Evolutionary conservation across 305 asterid species (phyloP).

Genomic region (Fraxinus xanthoxyloides): DNA sequence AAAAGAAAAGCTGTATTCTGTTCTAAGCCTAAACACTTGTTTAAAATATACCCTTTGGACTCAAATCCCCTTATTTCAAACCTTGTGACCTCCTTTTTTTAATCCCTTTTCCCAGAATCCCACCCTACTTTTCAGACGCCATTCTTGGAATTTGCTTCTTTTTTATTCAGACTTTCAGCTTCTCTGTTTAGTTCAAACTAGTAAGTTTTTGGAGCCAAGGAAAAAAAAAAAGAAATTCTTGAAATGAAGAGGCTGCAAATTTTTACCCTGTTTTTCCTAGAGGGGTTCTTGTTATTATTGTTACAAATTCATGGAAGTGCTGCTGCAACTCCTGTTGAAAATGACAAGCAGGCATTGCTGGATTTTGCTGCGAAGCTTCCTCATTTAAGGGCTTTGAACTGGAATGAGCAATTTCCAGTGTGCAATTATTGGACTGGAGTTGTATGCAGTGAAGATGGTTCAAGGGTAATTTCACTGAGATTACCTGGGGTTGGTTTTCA

Average conservation of each 20-base stretch:
- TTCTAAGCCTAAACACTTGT: slow-evolving; percentile 29
- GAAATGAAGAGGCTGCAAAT: slow-evolving; percentile 46
- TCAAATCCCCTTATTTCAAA: slow-evolving; percentile 48
- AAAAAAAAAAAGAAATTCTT: slow-evolving; percentile 6
- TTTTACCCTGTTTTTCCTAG: slow-evolving; percentile 30
- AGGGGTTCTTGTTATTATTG: slow-evolving; percentile 31
- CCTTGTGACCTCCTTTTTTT: slow-evolving; percentile 40
- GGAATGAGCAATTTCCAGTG: slow-evolving; percentile 49
- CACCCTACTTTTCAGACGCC: slow-evolving; percentile 44
- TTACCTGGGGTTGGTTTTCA: slow-evolving; percentile 83
- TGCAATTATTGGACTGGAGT: slow-evolving; percentile 88
- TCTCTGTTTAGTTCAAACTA: slow-evolving; percentile 19
- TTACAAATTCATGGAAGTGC: slow-evolving; percentile 13
- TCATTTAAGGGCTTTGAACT: slow-evolving; percentile 55
- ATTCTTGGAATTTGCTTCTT: slow-evolving; percentile 46
- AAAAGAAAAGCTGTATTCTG: too few relatives aligned
- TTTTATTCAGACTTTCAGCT: slow-evolving; percentile 32
- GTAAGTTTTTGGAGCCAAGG: slow-evolving; percentile 15
- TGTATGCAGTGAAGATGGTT: slow-evolving; percentile 64
- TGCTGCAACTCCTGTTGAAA: slow-evolving; percentile 37
- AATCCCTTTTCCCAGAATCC: slow-evolving; percentile 44
- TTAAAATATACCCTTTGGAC: slow-evolving; percentile 44
- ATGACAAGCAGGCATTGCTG: slow-evolving; percentile 75
- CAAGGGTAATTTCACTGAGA: slow-evolving; percentile 59
- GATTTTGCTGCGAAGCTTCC: slow-evolving; percentile 52